Percentiles rank a stretch among this genome's conserved stretches.
phyloP scores from a whole-genome alignment of 805 yeast species.

The Lachancea mirantina region DNA sequence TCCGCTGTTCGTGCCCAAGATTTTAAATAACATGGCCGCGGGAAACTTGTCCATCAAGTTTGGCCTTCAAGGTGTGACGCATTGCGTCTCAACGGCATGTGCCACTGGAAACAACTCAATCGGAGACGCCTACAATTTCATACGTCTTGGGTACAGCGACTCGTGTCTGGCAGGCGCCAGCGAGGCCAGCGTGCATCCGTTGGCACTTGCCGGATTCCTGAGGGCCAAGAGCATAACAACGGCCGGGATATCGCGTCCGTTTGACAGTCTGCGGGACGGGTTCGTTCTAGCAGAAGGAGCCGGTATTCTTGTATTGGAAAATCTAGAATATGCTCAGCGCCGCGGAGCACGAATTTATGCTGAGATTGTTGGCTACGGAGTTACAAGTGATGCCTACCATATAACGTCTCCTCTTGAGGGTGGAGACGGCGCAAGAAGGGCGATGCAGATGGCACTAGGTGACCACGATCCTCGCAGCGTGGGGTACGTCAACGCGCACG shows the following conservation, averaged over 20 bases:
- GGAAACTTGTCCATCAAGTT: slow-evolving; percentile 80
- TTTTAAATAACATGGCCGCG: slow-evolving; percentile 88
- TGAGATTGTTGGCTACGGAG: slow-evolving; percentile 81
- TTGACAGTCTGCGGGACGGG: slow-evolving; percentile 71
- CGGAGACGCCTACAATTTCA: slow-evolving; percentile 85
- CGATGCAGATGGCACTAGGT: slow-evolving; percentile 73
- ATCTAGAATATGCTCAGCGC: slow-evolving; percentile 67
- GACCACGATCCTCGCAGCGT: slow-evolving; percentile 42
- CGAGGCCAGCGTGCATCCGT: slow-evolving; percentile 79
- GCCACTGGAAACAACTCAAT: slow-evolving; percentile 93
- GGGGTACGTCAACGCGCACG: slow-evolving; percentile 90
- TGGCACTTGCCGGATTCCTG: slow-evolving; percentile 85
- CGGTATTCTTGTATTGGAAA: slow-evolving; percentile 73
- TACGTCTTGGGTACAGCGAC: slow-evolving; percentile 71
- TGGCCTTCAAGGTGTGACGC: slow-evolving; percentile 78
- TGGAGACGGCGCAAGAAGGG: slow-evolving; percentile 77
- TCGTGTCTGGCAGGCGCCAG: slow-evolving; percentile 93
- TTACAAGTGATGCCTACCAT: slow-evolving; percentile 87
- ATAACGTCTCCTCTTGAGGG: slow-evolving; percentile 82
- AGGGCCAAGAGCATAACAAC: slow-evolving; percentile 77
- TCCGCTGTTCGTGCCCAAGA: slow-evolving; percentile 79
- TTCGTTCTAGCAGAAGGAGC: slow-evolving; percentile 93
- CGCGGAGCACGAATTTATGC: slow-evolving; percentile 62
- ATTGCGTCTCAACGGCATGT: slow-evolving; percentile 88
- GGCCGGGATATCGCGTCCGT: slow-evolving; percentile 72